phyloP scores from a whole-genome alignment of 768 basidiomycete species.

The Cubamyces sp. region DNA sequence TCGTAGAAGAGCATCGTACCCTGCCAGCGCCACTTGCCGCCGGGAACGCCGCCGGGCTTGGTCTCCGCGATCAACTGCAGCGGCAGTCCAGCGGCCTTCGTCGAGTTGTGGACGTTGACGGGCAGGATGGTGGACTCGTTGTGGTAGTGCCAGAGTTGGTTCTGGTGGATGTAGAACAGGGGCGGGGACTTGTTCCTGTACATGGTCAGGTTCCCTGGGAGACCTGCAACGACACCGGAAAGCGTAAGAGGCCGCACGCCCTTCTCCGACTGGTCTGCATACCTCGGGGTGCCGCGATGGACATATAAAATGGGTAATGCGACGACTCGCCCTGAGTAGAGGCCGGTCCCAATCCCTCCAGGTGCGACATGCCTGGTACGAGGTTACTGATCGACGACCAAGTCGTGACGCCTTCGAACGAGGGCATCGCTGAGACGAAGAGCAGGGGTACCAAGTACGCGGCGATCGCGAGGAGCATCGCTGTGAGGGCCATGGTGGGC shows the following conservation, averaged over 20 bases:
- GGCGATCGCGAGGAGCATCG: slow-evolving; percentile 19
- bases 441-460: slow-evolving; percentile 11
- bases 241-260: not conserved
- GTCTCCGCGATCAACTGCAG: slow-evolving; percentile 51
- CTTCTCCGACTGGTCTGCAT: not conserved
- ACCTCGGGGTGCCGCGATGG: slow-evolving; percentile 30
- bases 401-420: slow-evolving; percentile 30
- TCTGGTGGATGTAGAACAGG: slow-evolving; percentile 56
- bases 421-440: slow-evolving; percentile 27
- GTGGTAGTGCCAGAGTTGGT: slow-evolving; percentile 55
- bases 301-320: slow-evolving; percentile 25
- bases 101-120: slow-evolving; percentile 58
- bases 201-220: slow-evolving; percentile 53
- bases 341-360: slow-evolving; percentile 29
- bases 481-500: slow-evolving; percentile 10
- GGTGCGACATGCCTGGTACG: slow-evolving; percentile 31
- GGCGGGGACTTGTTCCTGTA: slow-evolving; percentile 41
- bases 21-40: slow-evolving; percentile 57
- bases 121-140: slow-evolving; percentile 60
- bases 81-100: slow-evolving; percentile 44
- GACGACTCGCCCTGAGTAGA: slow-evolving; percentile 3
- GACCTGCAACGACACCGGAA: slow-evolving; percentile 37
- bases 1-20: slow-evolving; percentile 57
- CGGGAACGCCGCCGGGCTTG: slow-evolving; percentile 43
- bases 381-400: slow-evolving; percentile 29